phyloP scores from a whole-genome alignment of 1,139 yeast genomes.

The Candida sanyaensis region DNA sequence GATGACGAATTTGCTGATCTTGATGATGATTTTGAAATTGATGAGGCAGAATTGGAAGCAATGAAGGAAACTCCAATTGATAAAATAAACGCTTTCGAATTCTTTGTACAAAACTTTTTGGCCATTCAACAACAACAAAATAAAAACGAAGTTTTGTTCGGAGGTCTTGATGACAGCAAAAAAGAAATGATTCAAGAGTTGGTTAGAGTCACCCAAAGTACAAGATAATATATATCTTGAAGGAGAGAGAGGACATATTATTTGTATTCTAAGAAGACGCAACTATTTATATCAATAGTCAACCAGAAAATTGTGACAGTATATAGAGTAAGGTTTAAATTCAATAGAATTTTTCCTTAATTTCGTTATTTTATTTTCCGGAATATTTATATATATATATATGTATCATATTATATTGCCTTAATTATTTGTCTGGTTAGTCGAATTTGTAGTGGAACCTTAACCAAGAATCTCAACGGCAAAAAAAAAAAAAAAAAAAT shows the following conservation, averaged over 20 bases:
- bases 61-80: constrained; percentile 56
- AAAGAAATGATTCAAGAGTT: constrained; percentile 33
- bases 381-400: neutral
- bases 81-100: constrained; percentile 46
- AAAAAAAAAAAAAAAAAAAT: neutral
- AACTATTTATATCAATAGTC: neutral
- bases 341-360: neutral
- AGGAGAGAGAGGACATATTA: too few relatives aligned
- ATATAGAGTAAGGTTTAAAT: neutral
- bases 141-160: constrained; percentile 40
- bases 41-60: constrained; percentile 57
- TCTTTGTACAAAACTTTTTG: constrained; percentile 34
- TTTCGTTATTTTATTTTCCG: neutral
- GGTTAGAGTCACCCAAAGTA: constrained; percentile 24
- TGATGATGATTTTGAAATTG: constrained; percentile 47
- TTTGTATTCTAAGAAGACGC: neutral
- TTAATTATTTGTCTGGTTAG: too few relatives aligned
- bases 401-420: neutral
- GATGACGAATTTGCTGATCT: constrained; percentile 32
- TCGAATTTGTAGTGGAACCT: neutral
- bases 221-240: neutral
- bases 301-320: neutral
- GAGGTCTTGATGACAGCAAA: constrained; percentile 37
- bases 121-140: constrained; percentile 35
- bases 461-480: constrained; percentile 2